phyloP scores from a whole-genome alignment of 139 green algal genomes.

The Axilococcus clingmanii region DNA sequence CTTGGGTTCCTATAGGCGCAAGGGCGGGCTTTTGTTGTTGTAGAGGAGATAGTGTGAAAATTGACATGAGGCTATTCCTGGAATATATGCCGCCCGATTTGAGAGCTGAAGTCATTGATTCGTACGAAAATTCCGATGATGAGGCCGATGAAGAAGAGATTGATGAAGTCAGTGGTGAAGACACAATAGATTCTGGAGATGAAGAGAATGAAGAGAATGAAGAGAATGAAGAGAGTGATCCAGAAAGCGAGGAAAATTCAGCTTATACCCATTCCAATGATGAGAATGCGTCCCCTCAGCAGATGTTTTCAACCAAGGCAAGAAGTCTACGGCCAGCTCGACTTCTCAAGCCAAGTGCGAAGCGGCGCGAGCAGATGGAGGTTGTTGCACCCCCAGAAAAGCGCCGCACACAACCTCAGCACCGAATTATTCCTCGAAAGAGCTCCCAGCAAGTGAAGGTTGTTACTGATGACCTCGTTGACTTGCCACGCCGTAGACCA shows the following conservation, averaged over 20 bases:
- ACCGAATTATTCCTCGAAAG: too few species aligned
- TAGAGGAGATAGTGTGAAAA: slow-evolving; percentile 44
- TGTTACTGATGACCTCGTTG: too few species aligned
- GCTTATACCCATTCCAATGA: too few species aligned
- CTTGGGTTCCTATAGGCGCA: slow-evolving; percentile 43
- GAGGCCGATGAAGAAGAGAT: slow-evolving; percentile 3
- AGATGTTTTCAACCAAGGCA: too few species aligned
- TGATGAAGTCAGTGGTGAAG: slow-evolving; percentile 7
- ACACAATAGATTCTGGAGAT: slow-evolving; percentile 3
- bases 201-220: slow-evolving; percentile 8
- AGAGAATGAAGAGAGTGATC: slow-evolving; percentile 1
- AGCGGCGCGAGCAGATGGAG: too few species aligned
- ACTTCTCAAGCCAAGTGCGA: too few species aligned
- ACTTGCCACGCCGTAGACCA: too few species aligned
- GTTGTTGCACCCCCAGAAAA: too few species aligned
- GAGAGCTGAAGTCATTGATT: slow-evolving; percentile 3
- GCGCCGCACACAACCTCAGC: too few species aligned
- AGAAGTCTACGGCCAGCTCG: too few species aligned
- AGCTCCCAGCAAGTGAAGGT: too few species aligned
- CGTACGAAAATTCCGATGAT: not conserved
- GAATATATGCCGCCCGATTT: slow-evolving; percentile 14
- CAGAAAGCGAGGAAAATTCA: not conserved
- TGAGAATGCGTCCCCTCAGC: too few species aligned
- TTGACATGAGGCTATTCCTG: slow-evolving; percentile 72
- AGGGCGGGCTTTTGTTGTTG: slow-evolving; percentile 13